These are phyloP conservation scores for Phaseolus coccineus DNA, from an alignment of 331 rosid species.

Conservation along the genomic window DNA sequence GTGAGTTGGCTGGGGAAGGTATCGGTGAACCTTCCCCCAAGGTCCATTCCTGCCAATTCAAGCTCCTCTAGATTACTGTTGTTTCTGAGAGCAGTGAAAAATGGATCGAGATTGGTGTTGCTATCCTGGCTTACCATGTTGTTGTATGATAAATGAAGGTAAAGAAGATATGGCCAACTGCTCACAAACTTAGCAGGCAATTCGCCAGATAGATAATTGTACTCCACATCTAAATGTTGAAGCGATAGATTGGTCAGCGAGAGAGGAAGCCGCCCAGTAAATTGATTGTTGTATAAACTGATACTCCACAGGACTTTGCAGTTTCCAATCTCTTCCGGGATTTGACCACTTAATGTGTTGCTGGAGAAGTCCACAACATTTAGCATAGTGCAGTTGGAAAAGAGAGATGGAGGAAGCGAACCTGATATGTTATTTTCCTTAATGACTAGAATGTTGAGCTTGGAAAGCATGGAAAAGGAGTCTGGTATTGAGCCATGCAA, in stretches of 20 bases:
- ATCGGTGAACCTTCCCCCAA: constrained; percentile 63
- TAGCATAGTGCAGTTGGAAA: constrained; percentile 66
- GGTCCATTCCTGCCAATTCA: constrained; percentile 71
- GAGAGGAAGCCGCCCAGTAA: constrained; percentile 63
- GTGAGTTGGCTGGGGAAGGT: constrained; percentile 43
- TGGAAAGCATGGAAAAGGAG: constrained; percentile 56
- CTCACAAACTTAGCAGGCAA: constrained; percentile 55
- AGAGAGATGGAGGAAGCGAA: constrained; percentile 57
- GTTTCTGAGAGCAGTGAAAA: constrained; percentile 62
- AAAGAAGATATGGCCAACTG: constrained; percentile 43
- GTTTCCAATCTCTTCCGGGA: constrained; percentile 71
- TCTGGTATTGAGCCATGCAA: constrained; percentile 64
- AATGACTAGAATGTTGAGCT: constrained; percentile 45
- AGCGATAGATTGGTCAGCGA: constrained; percentile 51
- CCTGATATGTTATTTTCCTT: constrained; percentile 52
- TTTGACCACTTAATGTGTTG: constrained; percentile 59
- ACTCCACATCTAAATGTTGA: constrained; percentile 58
- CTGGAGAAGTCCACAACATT: constrained; percentile 57
- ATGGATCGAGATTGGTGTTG: constrained; percentile 66
- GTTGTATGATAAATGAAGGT: constrained; percentile 69
- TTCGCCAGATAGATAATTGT: constrained; percentile 60
- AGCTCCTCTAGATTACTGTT: constrained; percentile 61
- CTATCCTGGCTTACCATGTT: constrained; percentile 57
- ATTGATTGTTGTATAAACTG: constrained; percentile 65
- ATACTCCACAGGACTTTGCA: constrained; percentile 62